These are phyloP conservation scores for Ascochyta pisi DNA, from an alignment of 2,329 filamentous ascomycete species.

Conservation along the genomic window DNA sequence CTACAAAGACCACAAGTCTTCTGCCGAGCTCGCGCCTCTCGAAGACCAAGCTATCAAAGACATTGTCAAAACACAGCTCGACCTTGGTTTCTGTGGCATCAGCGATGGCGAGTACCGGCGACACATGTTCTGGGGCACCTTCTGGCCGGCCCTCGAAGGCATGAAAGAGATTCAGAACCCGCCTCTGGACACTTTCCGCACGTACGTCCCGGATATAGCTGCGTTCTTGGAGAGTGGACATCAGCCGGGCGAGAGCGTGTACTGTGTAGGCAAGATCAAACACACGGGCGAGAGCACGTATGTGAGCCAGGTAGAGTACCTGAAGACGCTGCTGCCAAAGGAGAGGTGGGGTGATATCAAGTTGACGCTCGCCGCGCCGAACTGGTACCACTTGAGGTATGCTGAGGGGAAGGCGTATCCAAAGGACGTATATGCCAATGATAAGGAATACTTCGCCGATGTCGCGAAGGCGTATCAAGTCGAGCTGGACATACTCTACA, in stretches of 20 bases:
- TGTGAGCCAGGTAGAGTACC: slow-evolving; percentile 62
- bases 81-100: slow-evolving; percentile 66
- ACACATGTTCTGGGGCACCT: slow-evolving; percentile 62
- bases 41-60: slow-evolving; percentile 70
- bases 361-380: slow-evolving; percentile 69
- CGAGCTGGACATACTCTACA: slow-evolving; percentile 53
- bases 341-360: slow-evolving; percentile 69
- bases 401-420: slow-evolving; percentile 57
- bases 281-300: slow-evolving; percentile 62
- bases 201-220: slow-evolving; percentile 65
- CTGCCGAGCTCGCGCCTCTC: slow-evolving; percentile 63
- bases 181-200: slow-evolving; percentile 59
- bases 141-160: slow-evolving; percentile 59
- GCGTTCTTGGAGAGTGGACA: slow-evolving; percentile 64
- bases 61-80: slow-evolving; percentile 67
- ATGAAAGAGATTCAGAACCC: slow-evolving; percentile 59
- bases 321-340: slow-evolving; percentile 63
- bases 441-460: slow-evolving; percentile 54
- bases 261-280: slow-evolving; percentile 64
- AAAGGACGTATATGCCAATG: slow-evolving; percentile 50
- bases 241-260: slow-evolving; percentile 61
- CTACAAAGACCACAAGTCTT: slow-evolving; percentile 60
- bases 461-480: slow-evolving; percentile 53
- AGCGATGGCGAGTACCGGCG: slow-evolving; percentile 71
- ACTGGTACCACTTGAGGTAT: slow-evolving; percentile 71